Evolutionary conservation across 495 filamentous ascomycete genomes (phyloP).

Genomic region (Talaromyces thailandensis): DNA sequence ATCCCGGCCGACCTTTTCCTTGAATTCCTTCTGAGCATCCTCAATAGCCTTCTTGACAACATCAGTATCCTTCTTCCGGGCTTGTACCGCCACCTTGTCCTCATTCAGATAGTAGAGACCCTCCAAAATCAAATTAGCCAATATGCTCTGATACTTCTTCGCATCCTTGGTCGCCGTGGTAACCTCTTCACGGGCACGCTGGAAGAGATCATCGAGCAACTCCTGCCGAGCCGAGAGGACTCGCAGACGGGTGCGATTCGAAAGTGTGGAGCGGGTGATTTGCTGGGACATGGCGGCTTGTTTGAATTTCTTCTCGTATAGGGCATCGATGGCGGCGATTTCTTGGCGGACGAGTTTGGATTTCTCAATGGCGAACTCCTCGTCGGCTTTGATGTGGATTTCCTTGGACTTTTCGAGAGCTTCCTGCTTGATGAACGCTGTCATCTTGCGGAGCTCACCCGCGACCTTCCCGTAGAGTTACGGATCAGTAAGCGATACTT

Average conservation of each 20-base stretch:
- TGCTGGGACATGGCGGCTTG: slow-evolving; percentile 94
- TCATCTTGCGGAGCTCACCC: slow-evolving; percentile 98
- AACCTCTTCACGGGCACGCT: slow-evolving; percentile 61
- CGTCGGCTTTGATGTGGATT: slow-evolving; percentile 94
- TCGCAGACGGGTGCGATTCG: slow-evolving; percentile 89
- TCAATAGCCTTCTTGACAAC: slow-evolving; percentile 64
- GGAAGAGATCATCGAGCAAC: slow-evolving; percentile 86
- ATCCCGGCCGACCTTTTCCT: slow-evolving; percentile 56
- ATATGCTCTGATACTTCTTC: slow-evolving; percentile 59
- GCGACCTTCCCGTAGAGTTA: slow-evolving; percentile 52
- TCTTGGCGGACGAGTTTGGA: slow-evolving; percentile 95
- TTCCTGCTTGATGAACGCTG: slow-evolving; percentile 98
- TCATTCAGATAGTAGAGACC: slow-evolving; percentile 83
- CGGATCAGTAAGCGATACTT: neutral
- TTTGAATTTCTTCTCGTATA: slow-evolving; percentile 98
- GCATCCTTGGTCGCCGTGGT: slow-evolving; percentile 51
- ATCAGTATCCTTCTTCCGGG: slow-evolving; percentile 70
- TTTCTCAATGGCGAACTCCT: slow-evolving; percentile 97
- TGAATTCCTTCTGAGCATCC: slow-evolving; percentile 69
- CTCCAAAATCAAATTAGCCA: slow-evolving; percentile 79
- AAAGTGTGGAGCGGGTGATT: slow-evolving; percentile 85
- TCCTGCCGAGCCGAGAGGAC: slow-evolving; percentile 81
- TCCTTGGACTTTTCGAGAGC: slow-evolving; percentile 92
- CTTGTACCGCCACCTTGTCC: slow-evolving; percentile 59
- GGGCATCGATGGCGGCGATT: slow-evolving; percentile 79